Evolutionary conservation across 2,329 filamentous ascomycete genomes (phyloP), one percentile per base, ranked within the genome.

Genomic region (Diaporthe vaccinii): DNA sequence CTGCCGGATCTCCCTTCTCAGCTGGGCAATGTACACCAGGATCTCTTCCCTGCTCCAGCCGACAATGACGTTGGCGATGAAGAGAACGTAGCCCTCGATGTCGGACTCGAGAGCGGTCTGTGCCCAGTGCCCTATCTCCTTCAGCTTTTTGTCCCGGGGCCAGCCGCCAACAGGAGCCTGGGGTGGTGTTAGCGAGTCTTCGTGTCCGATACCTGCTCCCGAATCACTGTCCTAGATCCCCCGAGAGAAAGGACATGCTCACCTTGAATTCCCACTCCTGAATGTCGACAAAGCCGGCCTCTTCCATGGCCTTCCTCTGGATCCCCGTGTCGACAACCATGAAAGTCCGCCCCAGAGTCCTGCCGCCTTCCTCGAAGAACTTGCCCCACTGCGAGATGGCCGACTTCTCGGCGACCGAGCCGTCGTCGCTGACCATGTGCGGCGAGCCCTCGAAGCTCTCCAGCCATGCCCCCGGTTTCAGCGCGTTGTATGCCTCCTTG

Each of bases 281-380:
- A 15, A 92, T 86, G 73, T 92, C 88, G 3, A 88, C 85, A 74
- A 91, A 92, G 0, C 91, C 91, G 1, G 89, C 86, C 39, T 88
- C 86, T 79, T 86, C 84, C 82, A 92, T 89, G 3, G 78, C 80
- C 84, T 86, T 90, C 4, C 80, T 83, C 75, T 89, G 88, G 46
- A 91, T 80, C 58, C 88, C 85, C 55, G 90, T 86, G 0, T 88
- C 89, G 39, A 91, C 85, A 4, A 83, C 88, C 84, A 74, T 89
- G 84, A 76, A 90, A 84, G 73, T 86, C 82, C 51, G 84, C 75
- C 79, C 87, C 78, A 82, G 84, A 78, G 78, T 84, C 80, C 84
- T 83, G 57, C 87, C 86, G 25, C 88, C 87, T 17, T 87, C 82
- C 59, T 78, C 78, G 58, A 82, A 84, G 15, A 80, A 76, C 59